phyloP scores from a whole-genome alignment of 176 grass and related monocot genomes.

The Poa annua region DNA sequence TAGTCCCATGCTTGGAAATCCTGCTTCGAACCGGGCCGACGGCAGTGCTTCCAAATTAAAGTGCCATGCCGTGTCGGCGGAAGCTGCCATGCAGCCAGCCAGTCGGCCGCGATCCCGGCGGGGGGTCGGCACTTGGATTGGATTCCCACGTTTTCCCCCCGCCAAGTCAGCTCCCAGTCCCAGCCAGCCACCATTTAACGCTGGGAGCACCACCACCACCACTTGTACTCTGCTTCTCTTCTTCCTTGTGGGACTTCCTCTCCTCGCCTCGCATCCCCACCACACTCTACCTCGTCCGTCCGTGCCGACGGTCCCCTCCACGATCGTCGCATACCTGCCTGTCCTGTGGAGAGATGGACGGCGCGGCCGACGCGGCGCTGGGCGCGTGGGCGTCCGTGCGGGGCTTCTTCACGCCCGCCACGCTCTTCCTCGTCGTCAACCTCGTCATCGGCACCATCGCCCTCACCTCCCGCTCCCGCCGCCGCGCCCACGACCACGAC shows the following conservation, averaged over 20 bases:
- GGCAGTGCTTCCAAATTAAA: too few relatives aligned
- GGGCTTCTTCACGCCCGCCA: constrained; percentile 64
- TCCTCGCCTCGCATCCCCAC: constrained; percentile 23
- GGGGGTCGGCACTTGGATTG: constrained; percentile 41
- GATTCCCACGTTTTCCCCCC: constrained; percentile 53
- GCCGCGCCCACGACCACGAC: neutral
- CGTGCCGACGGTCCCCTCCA: neutral
- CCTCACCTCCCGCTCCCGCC: constrained; percentile 56
- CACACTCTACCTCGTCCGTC: neutral
- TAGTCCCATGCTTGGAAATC: too few relatives aligned
- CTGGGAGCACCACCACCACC: neutral
- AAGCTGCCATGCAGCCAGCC: neutral
- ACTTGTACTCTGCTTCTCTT: neutral
- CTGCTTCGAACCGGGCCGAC: too few relatives aligned
- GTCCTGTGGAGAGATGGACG: constrained; percentile 29
- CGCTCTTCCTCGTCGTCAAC: constrained; percentile 82
- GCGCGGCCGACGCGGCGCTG: neutral
- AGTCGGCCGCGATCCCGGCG: too few relatives aligned
- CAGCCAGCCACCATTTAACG: constrained; percentile 45
- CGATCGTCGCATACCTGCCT: neutral
- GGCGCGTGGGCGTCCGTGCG: constrained; percentile 52
- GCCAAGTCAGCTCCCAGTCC: constrained; percentile 37
- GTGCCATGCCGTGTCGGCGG: neutral
- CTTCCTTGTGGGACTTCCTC: neutral
- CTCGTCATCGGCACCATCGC: constrained; percentile 94